Base-by-base conservation (phyloP, 2,329 filamentous ascomycete species). In the Penicillium polonicum region DNA sequence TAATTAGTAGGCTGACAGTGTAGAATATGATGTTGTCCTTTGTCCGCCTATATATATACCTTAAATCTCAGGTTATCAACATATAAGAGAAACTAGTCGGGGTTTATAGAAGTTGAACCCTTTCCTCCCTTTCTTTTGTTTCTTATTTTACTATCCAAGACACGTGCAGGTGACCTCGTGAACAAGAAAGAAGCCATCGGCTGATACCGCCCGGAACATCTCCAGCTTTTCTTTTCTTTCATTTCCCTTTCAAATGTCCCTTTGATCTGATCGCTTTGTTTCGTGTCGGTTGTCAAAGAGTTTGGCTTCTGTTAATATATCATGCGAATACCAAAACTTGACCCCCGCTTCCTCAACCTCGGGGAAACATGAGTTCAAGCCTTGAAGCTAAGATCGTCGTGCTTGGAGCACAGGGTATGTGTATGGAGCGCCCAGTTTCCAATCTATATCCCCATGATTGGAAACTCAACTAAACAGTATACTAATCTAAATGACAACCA, bases 351-450 rank as follows among this genome's bases (percentile, higher is more conserved):
- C 62, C 60, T 63, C 50, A 67, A 66, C 63, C 67, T 62, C 67
- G 67, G 71, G 66, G 50, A 52, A 52, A 68, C 64, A 80, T 79
- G 78, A 78, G 75, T 65, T 78, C 73, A 61, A 78, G 74, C 52
- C 76, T 81, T 48, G 80, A 82, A 70, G 80, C 80, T 54, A 82
- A 82, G 68, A 79, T 82, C 46, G 80, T 82, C 58, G 78, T 82
- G 50, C 73, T 82, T 12, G 80, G 80, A 64, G 76, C 78, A 42
- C 80, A 81, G 70, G 79, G 79, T 80, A 67, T 43, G 61, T 33
- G 21, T 44, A 25, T 19, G 25, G 25, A 44, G 5, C 21, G 4
- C 12, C n/a, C 27, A 15, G 5, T 35, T 33, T 25, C 2, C 7
- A 33, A 25, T 25, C 5, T 46, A 17, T 7, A 27, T 27, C 10